Conservation (phyloP, 768 basidiomycete genomes). For the Phlebiopsis gigantea region DNA sequence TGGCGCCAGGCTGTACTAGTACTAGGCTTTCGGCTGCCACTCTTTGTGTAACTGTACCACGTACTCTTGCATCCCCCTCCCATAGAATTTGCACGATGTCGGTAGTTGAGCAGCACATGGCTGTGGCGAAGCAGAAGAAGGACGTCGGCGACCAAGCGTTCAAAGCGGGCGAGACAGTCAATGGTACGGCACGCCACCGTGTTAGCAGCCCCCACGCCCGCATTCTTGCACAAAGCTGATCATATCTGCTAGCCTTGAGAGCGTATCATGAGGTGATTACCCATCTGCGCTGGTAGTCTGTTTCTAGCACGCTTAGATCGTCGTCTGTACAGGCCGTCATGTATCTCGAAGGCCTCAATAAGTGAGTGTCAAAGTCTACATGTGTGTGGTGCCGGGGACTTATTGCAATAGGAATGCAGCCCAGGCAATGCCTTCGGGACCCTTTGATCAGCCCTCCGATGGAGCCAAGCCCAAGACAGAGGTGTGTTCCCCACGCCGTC, state of each 20-base stretch:
- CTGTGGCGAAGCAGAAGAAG: conserved; percentile 45
- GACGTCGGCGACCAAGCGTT: conserved; percentile 32
- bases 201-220: not conserved
- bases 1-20: not conserved
- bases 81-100: not conserved
- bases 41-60: not conserved
- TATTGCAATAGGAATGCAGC: conserved; percentile 14
- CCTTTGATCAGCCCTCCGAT: conserved; percentile 15
- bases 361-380: conserved; percentile 38
- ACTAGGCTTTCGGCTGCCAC: not conserved
- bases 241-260: conserved; percentile 46
- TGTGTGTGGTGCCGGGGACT: not conserved
- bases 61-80: not conserved
- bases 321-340: conserved; percentile 46
- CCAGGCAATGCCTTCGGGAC: conserved; percentile 15
- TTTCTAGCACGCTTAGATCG: not conserved
- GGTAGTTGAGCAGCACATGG: conserved; percentile 40
- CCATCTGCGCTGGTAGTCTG: not conserved
- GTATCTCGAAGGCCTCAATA: conserved; percentile 73
- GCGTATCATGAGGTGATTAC: conserved; percentile 63
- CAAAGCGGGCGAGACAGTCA: conserved; percentile 26
- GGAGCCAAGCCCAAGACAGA: conserved; percentile 58
- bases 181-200: conserved; percentile 22
- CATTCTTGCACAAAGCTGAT: not conserved
- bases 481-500: conserved; percentile 31